phyloP scores from a whole-genome alignment of 2,329 filamentous ascomycete species.

The Trichoderma atroviride region DNA sequence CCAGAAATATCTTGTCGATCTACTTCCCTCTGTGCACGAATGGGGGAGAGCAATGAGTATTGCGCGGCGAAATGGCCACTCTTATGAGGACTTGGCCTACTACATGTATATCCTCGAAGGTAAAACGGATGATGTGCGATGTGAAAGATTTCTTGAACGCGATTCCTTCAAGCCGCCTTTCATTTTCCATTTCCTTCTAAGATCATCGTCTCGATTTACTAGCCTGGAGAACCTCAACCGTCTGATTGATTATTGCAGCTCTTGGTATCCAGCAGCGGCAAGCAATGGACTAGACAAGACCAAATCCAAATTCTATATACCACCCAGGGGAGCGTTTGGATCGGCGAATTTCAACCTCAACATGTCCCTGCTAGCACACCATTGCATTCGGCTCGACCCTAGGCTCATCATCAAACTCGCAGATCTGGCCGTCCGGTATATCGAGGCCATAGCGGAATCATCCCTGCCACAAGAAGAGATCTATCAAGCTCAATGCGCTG shows the following conservation, averaged over 20 bases:
- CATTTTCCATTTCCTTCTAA: slow-evolving; percentile 39
- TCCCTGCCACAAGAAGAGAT: slow-evolving; percentile 28
- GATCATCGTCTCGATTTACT: slow-evolving; percentile 34
- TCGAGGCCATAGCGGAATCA: slow-evolving; percentile 31
- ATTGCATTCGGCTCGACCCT: slow-evolving; percentile 41
- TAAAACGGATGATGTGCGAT: slow-evolving; percentile 38
- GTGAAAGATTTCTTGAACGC: slow-evolving; percentile 37
- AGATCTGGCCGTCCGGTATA: slow-evolving; percentile 34
- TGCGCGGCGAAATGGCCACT: slow-evolving; percentile 31
- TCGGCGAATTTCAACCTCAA: slow-evolving; percentile 33
- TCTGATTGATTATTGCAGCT: slow-evolving; percentile 35
- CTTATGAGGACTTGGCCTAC: slow-evolving; percentile 31
- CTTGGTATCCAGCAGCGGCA: slow-evolving; percentile 25
- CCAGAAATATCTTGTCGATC: slow-evolving; percentile 29
- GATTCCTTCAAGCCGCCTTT: slow-evolving; percentile 35
- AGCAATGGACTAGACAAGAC: not conserved
- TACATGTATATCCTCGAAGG: slow-evolving; percentile 39
- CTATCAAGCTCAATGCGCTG: slow-evolving; percentile 36
- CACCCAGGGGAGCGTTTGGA: slow-evolving; percentile 22
- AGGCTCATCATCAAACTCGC: slow-evolving; percentile 40
- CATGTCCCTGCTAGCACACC: slow-evolving; percentile 35
- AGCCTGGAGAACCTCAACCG: slow-evolving; percentile 32
- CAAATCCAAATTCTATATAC: not conserved
- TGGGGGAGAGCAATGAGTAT: slow-evolving; percentile 33
- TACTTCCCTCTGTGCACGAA: slow-evolving; percentile 34